Conservation (phyloP, 2,329 filamentous ascomycete genomes). For the Chalaropsis ovoidea region DNA sequence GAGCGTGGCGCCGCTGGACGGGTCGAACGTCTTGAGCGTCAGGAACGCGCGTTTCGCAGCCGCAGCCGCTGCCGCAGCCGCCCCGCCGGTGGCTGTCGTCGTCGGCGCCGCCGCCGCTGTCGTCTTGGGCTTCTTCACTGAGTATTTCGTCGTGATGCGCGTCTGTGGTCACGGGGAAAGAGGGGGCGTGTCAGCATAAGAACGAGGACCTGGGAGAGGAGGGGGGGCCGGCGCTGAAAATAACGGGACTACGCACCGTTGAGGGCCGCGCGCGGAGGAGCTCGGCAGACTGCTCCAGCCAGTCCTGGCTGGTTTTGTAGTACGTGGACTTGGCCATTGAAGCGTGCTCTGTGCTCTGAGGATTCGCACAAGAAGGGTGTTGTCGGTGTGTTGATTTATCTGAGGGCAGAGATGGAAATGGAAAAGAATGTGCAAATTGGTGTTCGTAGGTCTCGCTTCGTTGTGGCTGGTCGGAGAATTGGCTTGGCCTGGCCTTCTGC, state of each 20-base stretch:
- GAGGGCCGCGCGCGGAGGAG: slow-evolving; percentile 78
- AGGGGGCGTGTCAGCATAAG: slow-evolving; percentile 14
- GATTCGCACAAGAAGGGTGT: neutral
- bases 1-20: slow-evolving; percentile 66
- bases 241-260: slow-evolving; percentile 49
- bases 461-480: too few species aligned
- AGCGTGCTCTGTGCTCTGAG: neutral
- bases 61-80: slow-evolving; percentile 28
- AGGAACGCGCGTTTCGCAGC: slow-evolving; percentile 53
- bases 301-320: slow-evolving; percentile 74
- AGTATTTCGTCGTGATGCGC: slow-evolving; percentile 83
- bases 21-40: slow-evolving; percentile 82
- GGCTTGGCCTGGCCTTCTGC: neutral
- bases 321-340: slow-evolving; percentile 45
- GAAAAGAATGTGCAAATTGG: neutral
- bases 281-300: slow-evolving; percentile 77
- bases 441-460: neutral
- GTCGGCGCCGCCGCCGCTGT: too few species aligned
- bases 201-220: neutral
- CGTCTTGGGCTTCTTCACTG: slow-evolving; percentile 28
- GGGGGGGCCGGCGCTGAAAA: neutral
- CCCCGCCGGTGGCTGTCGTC: slow-evolving; percentile 29
- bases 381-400: neutral
- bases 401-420: neutral
- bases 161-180: slow-evolving; percentile 46